Base-by-base conservation (phyloP, 139 green algal genomes). In the Chlorella ohadii region DNA sequence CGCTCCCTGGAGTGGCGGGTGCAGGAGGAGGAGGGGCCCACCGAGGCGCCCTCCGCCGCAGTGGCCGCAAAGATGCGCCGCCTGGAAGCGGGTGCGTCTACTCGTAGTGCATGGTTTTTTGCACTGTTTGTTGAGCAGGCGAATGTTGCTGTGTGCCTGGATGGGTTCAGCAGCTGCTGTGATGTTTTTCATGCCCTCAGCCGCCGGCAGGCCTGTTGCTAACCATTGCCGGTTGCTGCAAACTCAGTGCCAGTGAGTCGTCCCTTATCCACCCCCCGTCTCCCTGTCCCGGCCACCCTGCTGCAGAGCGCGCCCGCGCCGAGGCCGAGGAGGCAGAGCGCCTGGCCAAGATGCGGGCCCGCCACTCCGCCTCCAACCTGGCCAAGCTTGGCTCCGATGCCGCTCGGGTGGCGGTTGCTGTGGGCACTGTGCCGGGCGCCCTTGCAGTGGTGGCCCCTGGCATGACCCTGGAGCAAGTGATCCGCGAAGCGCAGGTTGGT, bases 351-450 rank as follows among this genome's bases (percentile, higher is more conserved):
- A 67, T 68, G 33, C 17, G 38, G 39, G 22, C 39, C 4, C 22
- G 31, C 20, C 20, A 28, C 19, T 78, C 57, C 9, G 65, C 65
- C 34, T 71, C 55, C 80, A 64, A 85, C 80, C 80, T 72, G 68
- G n/a, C 55, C 11, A 55, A 28, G 27, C 34, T 72, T 6, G 57
- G 31, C 59, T 31, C 76, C 0, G 76, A 82, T 27, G 76, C 36
- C 2, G 39, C 59, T 28, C n/a, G 28, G 56, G 66, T 25, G 55
- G 66, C 79, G 27, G 79, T 36, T 6, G 78, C 34, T 20, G 38
- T 34, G 12, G 59, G 55, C 33, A 34, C 17, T 33, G 31, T 19
- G 36, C 34, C 36, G 27, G 68, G 2, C 7, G 68, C 36, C 25
- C 15, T 36, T 11, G 33, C n/a, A 3, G 33, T 13, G 31, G 64